Evolutionary conservation across 768 basidiomycete genomes (phyloP).

Genomic region (Lentinula sp.): DNA sequence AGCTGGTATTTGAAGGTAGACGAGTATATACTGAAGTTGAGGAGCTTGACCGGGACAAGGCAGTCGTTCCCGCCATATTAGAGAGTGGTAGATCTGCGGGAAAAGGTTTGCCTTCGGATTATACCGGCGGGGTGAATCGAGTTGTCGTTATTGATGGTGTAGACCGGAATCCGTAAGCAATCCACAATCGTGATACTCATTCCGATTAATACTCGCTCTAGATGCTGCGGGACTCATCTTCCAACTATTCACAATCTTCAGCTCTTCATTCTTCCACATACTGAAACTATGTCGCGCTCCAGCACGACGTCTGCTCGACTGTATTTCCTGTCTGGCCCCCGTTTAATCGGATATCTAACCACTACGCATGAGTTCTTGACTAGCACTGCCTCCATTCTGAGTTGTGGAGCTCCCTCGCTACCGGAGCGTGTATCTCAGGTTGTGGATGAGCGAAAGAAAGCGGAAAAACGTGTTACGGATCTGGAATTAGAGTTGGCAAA

Average conservation of each 20-base stretch:
- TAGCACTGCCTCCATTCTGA: slow-evolving; percentile 52
- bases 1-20: slow-evolving; percentile 63
- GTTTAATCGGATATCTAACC: slow-evolving; percentile 58
- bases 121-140: slow-evolving; percentile 72
- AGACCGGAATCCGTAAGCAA: slow-evolving; percentile 69
- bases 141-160: slow-evolving; percentile 78
- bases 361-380: slow-evolving; percentile 52
- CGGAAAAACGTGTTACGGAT: slow-evolving; percentile 64
- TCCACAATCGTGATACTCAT: slow-evolving; percentile 9
- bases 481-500: slow-evolving; percentile 61
- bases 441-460: slow-evolving; percentile 58
- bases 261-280: slow-evolving; percentile 65
- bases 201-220: slow-evolving; percentile 18
- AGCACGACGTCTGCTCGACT: slow-evolving; percentile 62
- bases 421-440: slow-evolving; percentile 64
- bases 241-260: slow-evolving; percentile 71
- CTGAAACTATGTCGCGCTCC: slow-evolving; percentile 57
- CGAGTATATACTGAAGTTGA: slow-evolving; percentile 69
- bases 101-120: slow-evolving; percentile 63
- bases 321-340: slow-evolving; percentile 79
- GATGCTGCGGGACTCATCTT: slow-evolving; percentile 82
- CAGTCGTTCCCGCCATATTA: slow-evolving; percentile 25
- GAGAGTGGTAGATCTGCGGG: slow-evolving; percentile 47
- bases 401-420: slow-evolving; percentile 60
- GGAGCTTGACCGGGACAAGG: slow-evolving; percentile 43